Base-by-base conservation (phyloP, 805 yeast species). In the Metschnikowia picachoensis region DNA sequence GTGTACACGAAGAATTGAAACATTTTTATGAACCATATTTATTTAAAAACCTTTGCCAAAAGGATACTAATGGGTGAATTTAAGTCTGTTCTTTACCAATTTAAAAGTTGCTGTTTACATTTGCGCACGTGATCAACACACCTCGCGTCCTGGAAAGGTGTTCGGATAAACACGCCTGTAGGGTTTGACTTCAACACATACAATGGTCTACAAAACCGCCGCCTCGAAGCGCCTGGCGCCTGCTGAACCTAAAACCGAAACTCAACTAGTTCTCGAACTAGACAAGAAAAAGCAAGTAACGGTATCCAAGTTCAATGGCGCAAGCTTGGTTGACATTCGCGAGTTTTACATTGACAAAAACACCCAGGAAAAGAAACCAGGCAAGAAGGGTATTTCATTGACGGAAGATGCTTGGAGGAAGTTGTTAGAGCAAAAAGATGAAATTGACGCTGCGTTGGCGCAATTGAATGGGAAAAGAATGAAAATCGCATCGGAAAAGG, bases 301-400 rank as follows among this genome's bases (percentile, higher is more conserved):
- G 0, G 89, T 92, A 14, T 75, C 89, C 47, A 78, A 77, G 53
- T 91, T 80, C 71, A 82, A 85, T 45, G 82, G 82, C 42, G 68
- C 70, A 46, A 78, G 77, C 30, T 67, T 90, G 53, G 80, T 92
- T 12, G 96, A 91, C 58, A 86, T 91, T 43, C 77, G 98, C 48
- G 97, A 91, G 61, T 89, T 73, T 67, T 91, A 88, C 63, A 41
- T 59, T 13, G 74, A 68, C 53, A 67, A 65, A 47, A 73, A 72
- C 43, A 79, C 81, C 41, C 84, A 84, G 6, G 83, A 81, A 49
- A 72, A 76, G 68, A 75, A 75, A 49, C 98, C 98, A 0, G 95
- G 96, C 1, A 84, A 81, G 59, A 91, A 91, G 65, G 87, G 87
- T 0, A 79, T 83, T 16, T 72, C 87, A 1, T 60, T 83, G 25